Base-by-base conservation (phyloP, 2,329 filamentous ascomycete species). In the Diaporthe eres region DNA sequence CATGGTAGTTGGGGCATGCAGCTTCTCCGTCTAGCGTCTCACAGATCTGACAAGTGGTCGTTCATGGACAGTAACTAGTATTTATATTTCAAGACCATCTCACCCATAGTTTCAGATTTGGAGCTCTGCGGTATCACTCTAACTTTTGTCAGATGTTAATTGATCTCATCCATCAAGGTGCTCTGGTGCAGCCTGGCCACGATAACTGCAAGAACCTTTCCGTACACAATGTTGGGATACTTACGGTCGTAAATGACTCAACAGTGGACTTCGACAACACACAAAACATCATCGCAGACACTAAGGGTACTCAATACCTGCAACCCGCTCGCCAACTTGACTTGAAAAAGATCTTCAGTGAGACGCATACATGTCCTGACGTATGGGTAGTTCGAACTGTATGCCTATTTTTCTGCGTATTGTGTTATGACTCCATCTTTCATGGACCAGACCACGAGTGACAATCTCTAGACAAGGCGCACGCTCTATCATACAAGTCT, bases 381-480 rank as follows among this genome's bases (percentile, higher is more conserved):
- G 2, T 39, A 4, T 13, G 15, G 39, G 42, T 19, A 25, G 34
- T 55, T 17, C 25, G 34, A 31, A 22, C 19, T 65, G 47, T 76
- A 72, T 75, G 44, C 84, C 13, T 76, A 68, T 63, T 74, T 57
- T 70, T 51, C 53, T 76, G 61, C 42, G 55, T 76, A 76, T 76
- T 63, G 51, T 31, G 71, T 73, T 44, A 47, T 49, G 34, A 37
- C 17, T 37, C 34, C 47, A 17, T 65, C 34, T 34, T 25, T 13
- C 6, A 31, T 34, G n/a, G 15, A 17, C 47, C 19, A 34, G 31
- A 31, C 34, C 49, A 15, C 10, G 58, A 34, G 22, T 70, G n/a
- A 42, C 53, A 19, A 22, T 34, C 42, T 42, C 31, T 34, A 10
- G 15, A 57, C 60, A 42, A 61, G 53, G n/a, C 44, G 65, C n/a